Conservation (phyloP, 352 stramenopile genomes). For the Globisporangium irregulare region DNA sequence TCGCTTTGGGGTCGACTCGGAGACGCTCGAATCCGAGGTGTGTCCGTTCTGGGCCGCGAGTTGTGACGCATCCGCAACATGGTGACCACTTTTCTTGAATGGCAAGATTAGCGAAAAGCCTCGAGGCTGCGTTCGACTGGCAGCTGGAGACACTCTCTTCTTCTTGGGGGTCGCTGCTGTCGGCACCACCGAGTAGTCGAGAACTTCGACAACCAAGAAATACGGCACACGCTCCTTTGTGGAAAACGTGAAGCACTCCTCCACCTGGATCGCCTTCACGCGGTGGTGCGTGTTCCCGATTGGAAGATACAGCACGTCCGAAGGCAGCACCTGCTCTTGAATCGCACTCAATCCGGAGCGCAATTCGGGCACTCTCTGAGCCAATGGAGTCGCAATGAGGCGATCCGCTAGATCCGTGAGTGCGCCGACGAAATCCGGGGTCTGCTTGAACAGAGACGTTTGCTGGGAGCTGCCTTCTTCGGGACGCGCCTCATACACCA, state of each 20-base stretch:
- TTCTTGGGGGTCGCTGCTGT: constrained; percentile 13
- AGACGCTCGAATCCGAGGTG: constrained; percentile 16
- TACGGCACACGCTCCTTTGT: constrained; percentile 85
- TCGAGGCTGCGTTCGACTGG: constrained; percentile 22
- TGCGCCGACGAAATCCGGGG: constrained; percentile 60
- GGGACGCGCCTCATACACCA: constrained; percentile 57
- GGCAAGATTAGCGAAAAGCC: constrained; percentile 49
- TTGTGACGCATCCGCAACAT: constrained; percentile 9
- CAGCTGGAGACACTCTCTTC: not conserved
- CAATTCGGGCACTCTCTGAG: constrained; percentile 46
- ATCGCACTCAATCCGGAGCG: constrained; percentile 48
- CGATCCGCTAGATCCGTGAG: constrained; percentile 68
- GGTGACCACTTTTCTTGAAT: constrained; percentile 41
- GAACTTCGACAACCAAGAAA: constrained; percentile 77
- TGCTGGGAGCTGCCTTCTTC: constrained; percentile 66
- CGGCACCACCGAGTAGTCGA: constrained; percentile 55
- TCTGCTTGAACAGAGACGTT: constrained; percentile 63
- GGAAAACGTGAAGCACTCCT: constrained; percentile 83
- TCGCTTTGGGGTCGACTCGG: constrained; percentile 9
- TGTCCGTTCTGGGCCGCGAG: not conserved
- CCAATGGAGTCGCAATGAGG: constrained; percentile 46
- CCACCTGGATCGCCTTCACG: constrained; percentile 63
- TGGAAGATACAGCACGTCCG: constrained; percentile 75
- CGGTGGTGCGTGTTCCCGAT: constrained; percentile 76
- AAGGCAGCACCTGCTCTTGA: constrained; percentile 50